Percentiles rank a stretch among this genome's conserved stretches.
Evolutionary conservation across 2,329 filamentous ascomycete genomes (phyloP).

Genomic region (Cordyceps farinosa): DNA sequence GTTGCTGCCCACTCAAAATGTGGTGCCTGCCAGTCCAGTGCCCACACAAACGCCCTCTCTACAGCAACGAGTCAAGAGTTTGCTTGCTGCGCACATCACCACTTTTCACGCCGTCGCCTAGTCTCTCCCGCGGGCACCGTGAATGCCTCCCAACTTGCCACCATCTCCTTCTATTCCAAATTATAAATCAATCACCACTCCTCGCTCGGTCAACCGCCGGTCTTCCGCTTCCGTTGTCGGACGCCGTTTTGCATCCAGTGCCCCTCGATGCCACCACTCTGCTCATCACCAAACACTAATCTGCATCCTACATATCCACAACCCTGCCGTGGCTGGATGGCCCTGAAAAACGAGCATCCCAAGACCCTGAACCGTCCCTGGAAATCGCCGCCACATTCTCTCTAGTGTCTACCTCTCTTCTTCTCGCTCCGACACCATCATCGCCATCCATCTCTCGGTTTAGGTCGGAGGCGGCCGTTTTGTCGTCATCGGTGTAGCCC

Average conservation of each 20-base stretch:
- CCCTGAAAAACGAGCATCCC: neutral
- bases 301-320: neutral
- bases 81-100: neutral
- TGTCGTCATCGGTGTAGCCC: conserved; percentile 7
- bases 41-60: neutral
- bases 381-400: neutral
- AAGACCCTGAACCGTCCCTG: neutral
- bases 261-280: too few relatives aligned
- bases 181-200: neutral
- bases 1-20: neutral
- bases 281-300: neutral
- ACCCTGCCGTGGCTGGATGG: neutral
- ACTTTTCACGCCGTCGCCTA: conserved; percentile 3
- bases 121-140: conserved; percentile 9
- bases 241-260: neutral
- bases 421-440: neutral
- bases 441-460: conserved; percentile 1
- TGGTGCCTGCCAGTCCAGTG: neutral
- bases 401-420: neutral
- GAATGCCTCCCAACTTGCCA: neutral
- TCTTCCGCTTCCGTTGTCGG: conserved; percentile 3
- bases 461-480: conserved; percentile 16
- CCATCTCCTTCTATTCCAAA: neutral
- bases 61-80: neutral
- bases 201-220: neutral